Percentiles rank a stretch among this genome's conserved stretches.
Evolutionary conservation across 331 rosid species (phyloP).

Genomic region (Pyracantha coccinea): DNA sequence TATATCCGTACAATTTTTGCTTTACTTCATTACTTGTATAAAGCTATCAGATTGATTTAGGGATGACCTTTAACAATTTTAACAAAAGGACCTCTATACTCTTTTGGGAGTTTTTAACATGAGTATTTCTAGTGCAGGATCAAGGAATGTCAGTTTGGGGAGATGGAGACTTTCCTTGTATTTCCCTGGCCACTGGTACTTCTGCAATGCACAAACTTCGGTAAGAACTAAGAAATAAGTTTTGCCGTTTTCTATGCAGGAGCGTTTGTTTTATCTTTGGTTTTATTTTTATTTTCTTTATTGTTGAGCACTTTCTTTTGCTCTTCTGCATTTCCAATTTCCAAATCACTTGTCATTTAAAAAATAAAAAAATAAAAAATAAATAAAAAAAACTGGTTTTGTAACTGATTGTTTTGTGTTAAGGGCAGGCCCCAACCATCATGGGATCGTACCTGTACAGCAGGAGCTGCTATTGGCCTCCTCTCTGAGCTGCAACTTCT

Average conservation of each 20-base stretch:
- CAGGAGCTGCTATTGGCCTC: constrained; percentile 74
- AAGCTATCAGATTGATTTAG: not conserved
- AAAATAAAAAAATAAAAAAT: too few species aligned
- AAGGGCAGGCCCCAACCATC: constrained; percentile 86
- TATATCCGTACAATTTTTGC: not conserved
- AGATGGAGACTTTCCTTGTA: constrained; percentile 65
- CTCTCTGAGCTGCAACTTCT: constrained; percentile 71
- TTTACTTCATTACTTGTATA: not conserved
- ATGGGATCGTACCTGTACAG: constrained; percentile 96
- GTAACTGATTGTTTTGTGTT: constrained; percentile 9
- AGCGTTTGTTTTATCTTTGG: not conserved
- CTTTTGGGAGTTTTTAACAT: not conserved
- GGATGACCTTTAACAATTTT: not conserved
- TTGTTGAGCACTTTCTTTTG: too few species aligned
- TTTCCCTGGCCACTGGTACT: constrained; percentile 66
- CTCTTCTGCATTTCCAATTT: not conserved
- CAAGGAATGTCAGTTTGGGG: constrained; percentile 67
- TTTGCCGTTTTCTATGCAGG: not conserved
- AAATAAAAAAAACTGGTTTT: constrained; percentile 2
- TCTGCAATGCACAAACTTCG: constrained; percentile 93
- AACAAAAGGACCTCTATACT: not conserved
- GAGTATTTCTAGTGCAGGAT: constrained; percentile 39
- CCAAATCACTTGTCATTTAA: not conserved
- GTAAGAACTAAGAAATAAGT: constrained; percentile 33
- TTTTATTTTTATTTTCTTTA: too few species aligned